These are phyloP conservation scores for Yueomyces sinensis DNA, from an alignment of 805 yeast genomes.

Conservation along the genomic window DNA sequence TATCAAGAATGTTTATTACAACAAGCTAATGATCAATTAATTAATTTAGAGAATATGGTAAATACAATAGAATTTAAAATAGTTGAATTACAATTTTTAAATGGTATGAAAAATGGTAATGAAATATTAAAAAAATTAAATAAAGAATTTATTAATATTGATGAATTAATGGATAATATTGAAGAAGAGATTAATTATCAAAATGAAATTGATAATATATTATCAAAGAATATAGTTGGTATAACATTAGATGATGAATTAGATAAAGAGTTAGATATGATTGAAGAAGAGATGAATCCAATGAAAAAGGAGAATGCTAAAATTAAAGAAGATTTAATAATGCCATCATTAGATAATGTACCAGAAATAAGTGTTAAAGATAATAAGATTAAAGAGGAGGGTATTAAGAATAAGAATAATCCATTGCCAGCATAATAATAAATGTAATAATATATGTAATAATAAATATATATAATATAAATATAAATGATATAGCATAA, in stretches of 20 bases:
- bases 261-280: slow-evolving; percentile 43
- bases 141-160: slow-evolving; percentile 62
- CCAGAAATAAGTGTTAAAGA: no score
- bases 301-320: not conserved
- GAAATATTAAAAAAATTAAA: slow-evolving; percentile 63
- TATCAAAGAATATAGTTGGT: slow-evolving; percentile 27
- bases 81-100: slow-evolving; percentile 72
- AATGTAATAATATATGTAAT: no score
- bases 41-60: slow-evolving; percentile 65
- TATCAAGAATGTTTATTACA: slow-evolving; percentile 64
- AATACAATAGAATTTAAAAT: slow-evolving; percentile 78
- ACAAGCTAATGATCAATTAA: slow-evolving; percentile 66
- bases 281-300: slow-evolving; percentile 24
- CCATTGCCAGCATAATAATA: no score
- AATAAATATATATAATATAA: no score
- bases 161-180: slow-evolving; percentile 67
- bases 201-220: slow-evolving; percentile 48
- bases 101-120: slow-evolving; percentile 74
- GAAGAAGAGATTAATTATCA: slow-evolving; percentile 74
- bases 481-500: no score
- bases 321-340: not conserved
- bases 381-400: no score
- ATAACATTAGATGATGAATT: slow-evolving; percentile 39
- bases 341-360: not conserved
- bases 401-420: no score